phyloP scores from a whole-genome alignment of 768 basidiomycete genomes.

The Kwoniella sp. region DNA sequence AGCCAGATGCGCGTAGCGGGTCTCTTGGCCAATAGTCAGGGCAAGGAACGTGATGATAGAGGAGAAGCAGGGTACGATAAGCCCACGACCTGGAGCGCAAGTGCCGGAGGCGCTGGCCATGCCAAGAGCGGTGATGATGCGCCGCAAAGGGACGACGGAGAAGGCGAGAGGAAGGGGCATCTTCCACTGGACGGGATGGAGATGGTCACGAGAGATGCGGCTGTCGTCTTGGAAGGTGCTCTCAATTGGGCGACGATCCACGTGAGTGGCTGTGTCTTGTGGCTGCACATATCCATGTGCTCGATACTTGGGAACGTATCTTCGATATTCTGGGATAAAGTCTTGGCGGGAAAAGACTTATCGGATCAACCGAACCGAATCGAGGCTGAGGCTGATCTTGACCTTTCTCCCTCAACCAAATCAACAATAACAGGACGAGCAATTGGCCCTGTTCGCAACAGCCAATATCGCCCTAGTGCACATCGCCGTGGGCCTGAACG shows the following conservation, averaged over 20 bases:
- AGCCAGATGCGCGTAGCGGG: background rate
- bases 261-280: conserved; percentile 24
- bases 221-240: conserved; percentile 13
- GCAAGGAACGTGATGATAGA: background rate
- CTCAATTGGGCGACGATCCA: conserved; percentile 31
- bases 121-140: background rate
- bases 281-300: background rate
- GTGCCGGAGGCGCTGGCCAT: background rate
- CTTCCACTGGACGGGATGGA: conserved; percentile 7
- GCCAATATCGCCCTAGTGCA: conserved; percentile 47
- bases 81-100: no score
- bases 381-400: background rate
- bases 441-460: conserved; percentile 49
- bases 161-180: background rate
- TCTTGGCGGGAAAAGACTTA: no score
- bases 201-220: conserved; percentile 17
- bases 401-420: background rate
- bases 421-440: conserved; percentile 51
- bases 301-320: no score
- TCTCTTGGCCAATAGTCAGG: background rate
- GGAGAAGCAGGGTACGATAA: no score
- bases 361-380: no score
- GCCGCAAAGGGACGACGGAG: background rate
- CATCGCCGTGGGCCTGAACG: conserved; percentile 37
- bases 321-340: background rate